These are phyloP conservation scores for Suhomyces canberraensis DNA, from an alignment of 805 yeast species.

Conservation along the genomic window DNA sequence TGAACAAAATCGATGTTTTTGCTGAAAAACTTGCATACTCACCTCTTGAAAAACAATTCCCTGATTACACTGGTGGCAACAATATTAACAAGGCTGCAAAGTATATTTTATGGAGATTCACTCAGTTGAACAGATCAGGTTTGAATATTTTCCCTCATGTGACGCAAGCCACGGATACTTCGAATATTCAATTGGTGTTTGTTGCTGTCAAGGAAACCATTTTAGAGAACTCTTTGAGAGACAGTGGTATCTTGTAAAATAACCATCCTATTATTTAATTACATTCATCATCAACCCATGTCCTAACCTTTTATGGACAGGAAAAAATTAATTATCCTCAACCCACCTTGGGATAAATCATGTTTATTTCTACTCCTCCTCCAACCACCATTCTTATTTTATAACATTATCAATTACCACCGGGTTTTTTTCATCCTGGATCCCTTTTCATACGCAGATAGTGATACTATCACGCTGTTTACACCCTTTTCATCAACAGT, in stretches of 20 bases:
- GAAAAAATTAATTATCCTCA: too few relatives aligned
- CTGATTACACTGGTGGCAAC: conserved; percentile 88
- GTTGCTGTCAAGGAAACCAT: conserved; percentile 82
- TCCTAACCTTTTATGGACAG: too few relatives aligned
- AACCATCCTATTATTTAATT: neutral
- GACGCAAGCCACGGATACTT: conserved; percentile 92
- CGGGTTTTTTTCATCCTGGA: too few relatives aligned
- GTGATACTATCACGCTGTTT: too few relatives aligned
- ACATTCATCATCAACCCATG: too few relatives aligned
- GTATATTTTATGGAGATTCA: conserved; percentile 86
- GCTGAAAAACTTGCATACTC: conserved; percentile 79
- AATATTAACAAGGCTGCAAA: conserved; percentile 89
- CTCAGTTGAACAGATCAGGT: conserved; percentile 78
- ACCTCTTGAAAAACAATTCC: conserved; percentile 79
- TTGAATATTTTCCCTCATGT: conserved; percentile 84
- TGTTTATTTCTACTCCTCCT: too few relatives aligned
- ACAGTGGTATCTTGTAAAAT: conserved; percentile 60
- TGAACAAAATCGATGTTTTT: conserved; percentile 87
- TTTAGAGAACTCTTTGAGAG: conserved; percentile 70
- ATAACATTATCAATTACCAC: too few relatives aligned
- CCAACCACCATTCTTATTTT: too few relatives aligned
- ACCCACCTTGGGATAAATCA: too few relatives aligned
- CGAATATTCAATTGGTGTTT: conserved; percentile 80
- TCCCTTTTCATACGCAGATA: too few relatives aligned
- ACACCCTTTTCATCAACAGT: too few relatives aligned